phyloP scores from a whole-genome alignment of 179 eudicot genomes.

The Silene noctiflora region DNA sequence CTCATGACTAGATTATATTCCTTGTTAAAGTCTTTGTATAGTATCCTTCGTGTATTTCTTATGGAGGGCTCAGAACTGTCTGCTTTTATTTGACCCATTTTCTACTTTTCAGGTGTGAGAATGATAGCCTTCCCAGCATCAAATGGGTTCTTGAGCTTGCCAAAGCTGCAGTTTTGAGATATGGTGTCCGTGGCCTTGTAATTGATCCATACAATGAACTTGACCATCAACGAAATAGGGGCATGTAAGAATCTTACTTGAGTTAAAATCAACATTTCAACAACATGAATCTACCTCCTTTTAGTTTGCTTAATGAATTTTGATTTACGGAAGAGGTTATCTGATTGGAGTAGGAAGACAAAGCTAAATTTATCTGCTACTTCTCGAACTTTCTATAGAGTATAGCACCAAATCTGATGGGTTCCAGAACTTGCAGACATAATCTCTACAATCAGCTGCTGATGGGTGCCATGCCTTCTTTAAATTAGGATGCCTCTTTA shows the following conservation, averaged over 20 bases:
- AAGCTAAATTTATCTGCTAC: background rate
- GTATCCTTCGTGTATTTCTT: background rate
- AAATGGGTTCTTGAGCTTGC: conserved; percentile 91
- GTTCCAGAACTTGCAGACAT: background rate
- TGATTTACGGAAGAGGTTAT: background rate
- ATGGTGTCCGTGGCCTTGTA: conserved; percentile 94
- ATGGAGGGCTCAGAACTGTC: background rate
- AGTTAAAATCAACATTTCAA: background rate
- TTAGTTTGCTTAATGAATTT: background rate
- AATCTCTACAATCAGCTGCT: background rate
- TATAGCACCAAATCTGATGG: background rate
- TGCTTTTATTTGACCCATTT: background rate
- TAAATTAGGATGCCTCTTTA: background rate
- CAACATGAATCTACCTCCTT: background rate
- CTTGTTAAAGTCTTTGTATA: background rate
- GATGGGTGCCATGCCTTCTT: background rate
- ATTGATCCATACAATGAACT: conserved; percentile 98
- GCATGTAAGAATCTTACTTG: conserved; percentile 48
- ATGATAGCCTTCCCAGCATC: conserved; percentile 81
- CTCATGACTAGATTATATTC: background rate
- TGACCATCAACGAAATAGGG: conserved; percentile 80
- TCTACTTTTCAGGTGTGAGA: conserved; percentile 62
- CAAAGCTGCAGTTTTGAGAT: conserved; percentile 83
- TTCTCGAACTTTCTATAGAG: background rate
- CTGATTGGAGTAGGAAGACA: background rate